A percentile compares a stretch with the other conserved stretches of the same genome.
Conservation (phyloP, 202 grass and related monocot genomes). For the Bolboschoenoplectus hybrid region DNA sequence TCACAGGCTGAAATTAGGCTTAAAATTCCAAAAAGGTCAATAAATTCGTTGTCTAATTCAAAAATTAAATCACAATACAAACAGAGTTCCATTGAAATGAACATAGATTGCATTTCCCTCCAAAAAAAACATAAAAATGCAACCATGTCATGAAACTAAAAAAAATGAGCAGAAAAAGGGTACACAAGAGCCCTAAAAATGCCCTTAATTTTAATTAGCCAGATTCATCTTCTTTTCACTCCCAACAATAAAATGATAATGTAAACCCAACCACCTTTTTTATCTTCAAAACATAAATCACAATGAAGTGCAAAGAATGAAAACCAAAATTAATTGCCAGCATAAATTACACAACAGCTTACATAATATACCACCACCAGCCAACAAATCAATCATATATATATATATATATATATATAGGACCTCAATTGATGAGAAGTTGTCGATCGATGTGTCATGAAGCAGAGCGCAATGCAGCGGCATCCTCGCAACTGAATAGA, state of each 20-base stretch:
- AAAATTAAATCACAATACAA: not conserved
- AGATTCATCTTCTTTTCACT: not conserved
- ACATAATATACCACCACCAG: constrained; percentile 5
- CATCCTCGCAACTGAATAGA: constrained; percentile 46
- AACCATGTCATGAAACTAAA: constrained; percentile 7
- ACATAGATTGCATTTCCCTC: not conserved
- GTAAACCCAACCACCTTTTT: constrained; percentile 9
- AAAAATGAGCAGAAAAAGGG: not conserved
- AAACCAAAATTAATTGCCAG: not conserved
- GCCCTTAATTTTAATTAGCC: not conserved
- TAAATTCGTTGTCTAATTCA: not conserved
- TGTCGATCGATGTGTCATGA: constrained; percentile 43
- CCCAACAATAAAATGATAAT: not conserved
- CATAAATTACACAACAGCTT: constrained; percentile 17
- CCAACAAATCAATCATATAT: not conserved
- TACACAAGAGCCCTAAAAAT: not conserved
- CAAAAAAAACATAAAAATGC: constrained; percentile 6
- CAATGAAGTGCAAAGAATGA: constrained; percentile 20
- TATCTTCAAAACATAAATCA: constrained; percentile 17
- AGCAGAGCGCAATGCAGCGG: constrained; percentile 35
- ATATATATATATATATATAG: not conserved
- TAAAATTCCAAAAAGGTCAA: not conserved
- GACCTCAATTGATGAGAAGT: not conserved
- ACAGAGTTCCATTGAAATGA: not conserved
- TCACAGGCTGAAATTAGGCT: not conserved